Evolutionary conservation across 2,329 filamentous ascomycete species (phyloP), one percentile per base, ranked within the genome.

Genomic region (Paracoccidioides brasiliensis): DNA sequence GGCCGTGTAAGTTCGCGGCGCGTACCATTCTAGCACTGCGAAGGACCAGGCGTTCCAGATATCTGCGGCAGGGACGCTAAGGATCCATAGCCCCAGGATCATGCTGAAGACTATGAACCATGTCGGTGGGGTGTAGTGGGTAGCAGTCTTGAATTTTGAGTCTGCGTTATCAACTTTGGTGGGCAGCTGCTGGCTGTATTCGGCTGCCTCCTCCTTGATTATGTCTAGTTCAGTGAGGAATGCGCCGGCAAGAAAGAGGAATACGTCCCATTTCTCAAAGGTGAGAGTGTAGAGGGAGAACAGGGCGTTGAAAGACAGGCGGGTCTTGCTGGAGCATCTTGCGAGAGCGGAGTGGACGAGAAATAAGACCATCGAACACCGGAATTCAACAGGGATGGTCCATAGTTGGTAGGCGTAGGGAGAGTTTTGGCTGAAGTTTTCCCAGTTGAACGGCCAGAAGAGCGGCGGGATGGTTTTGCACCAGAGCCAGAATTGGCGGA

Each of bases 321-420:
- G 71, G 12, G 71, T 61, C n/a, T 62, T 58, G 38, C 66, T 61
- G 33, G 60, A 63, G 30, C 72, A 64, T 48, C 71, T 69, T 14
- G 70, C 70, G 33, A 72, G 69, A 6, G 67, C 72, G 14, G 74
- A 66, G 15, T 72, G 66, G 5, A 69, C 66, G 52, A 74, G 59
- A 58, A 74, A 75, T 4, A 75, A 68, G n/a, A 72, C 71, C 14
- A 75, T 69, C 3, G 72, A 75, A 57, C 70, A 71, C 41, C 73
- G 72, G 54, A 74, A 72, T 59, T 75, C 73, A 5, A 73, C 68
- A 0, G 72, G 70, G 28, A 76, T 74, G 4, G 72, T 74, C 73
- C 73, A 76, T 1, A 75, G 64, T 53, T 76, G 73, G 14, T 54
- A 54, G 30, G 52, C 52, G 42, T 54, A 54, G 14, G 52, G 70